phyloP scores from a whole-genome alignment of 176 grass and related monocot species.

The Aegilops tauschii region DNA sequence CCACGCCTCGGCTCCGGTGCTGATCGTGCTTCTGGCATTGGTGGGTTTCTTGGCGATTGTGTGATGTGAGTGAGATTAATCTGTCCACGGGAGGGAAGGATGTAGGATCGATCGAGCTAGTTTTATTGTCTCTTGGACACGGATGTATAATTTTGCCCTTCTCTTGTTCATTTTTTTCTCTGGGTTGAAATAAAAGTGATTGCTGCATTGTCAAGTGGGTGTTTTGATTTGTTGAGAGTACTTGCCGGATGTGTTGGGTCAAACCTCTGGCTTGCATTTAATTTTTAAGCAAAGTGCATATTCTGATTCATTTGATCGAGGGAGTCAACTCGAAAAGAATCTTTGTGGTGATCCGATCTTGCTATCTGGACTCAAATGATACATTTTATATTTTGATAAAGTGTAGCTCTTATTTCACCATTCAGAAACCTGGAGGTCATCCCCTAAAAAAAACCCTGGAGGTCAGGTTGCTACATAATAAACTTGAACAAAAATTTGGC shows the following conservation, averaged over 20 bases:
- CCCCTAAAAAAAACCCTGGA: no score
- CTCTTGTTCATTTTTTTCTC: not conserved
- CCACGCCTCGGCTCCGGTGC: not conserved
- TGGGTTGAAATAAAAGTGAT: not conserved
- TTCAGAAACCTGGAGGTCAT: no score
- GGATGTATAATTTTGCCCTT: not conserved
- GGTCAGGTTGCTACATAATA: no score
- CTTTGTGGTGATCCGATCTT: not conserved
- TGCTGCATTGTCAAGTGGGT: not conserved
- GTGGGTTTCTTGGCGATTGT: conserved; percentile 15
- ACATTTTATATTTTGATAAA: no score
- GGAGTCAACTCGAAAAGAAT: not conserved
- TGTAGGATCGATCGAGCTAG: conserved; percentile 9
- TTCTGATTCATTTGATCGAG: not conserved
- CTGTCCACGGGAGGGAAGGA: not conserved
- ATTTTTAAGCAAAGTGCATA: not conserved
- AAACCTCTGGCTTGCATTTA: not conserved
- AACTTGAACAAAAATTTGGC: no score
- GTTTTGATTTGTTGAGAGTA: not conserved
- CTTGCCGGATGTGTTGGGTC: not conserved
- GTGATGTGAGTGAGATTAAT: not conserved
- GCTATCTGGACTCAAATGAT: not conserved
- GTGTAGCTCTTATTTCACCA: no score
- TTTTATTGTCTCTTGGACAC: not conserved
- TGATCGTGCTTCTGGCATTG: conserved; percentile 8